Evolutionary conservation across 768 basidiomycete genomes (phyloP), one percentile per base, ranked within the genome.

Genomic region (Mycena venus): DNA sequence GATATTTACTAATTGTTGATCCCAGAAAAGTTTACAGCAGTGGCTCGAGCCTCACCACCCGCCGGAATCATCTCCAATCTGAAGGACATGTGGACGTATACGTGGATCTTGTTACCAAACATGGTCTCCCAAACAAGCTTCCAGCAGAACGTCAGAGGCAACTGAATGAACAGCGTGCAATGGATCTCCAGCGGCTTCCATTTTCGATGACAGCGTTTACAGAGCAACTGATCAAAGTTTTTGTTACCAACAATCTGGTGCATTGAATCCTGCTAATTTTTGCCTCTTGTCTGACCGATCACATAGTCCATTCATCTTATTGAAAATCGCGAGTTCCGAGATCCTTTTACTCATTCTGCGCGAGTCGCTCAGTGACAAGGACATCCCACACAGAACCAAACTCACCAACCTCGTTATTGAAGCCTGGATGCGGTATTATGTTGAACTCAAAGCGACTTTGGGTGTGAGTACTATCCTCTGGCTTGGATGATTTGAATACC

Each of bases 261-360:
- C 31, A 27, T 2, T 66, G n/a, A 27, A 25, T 72, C 42, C 63
- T 64, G 6, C n/a, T 5, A 6, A 49, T n/a, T n/a, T n/a, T n/a
- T 49, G 7, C n/a, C 23, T 49, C 47, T 49, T 49, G 47, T n/a
- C 47, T 49, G 47, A 49, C 23, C n/a, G 3, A 49, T 49, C 23
- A 23, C 7, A 49, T 32, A 82, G 81, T 79, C 81, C 0, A 74
- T 82, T 19, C 80, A 79, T 56, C 67, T 83, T 25, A 70, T 83
- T 19, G 76, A 83, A 44, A 73, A 78, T 51, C 71, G 27, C 4
- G 79, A 81, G 34, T 83, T 83, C 56, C 27, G 76, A 1, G 51
- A 74, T n/a, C 29, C 78, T 83, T 10, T 65, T 83, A 4, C 73
- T 80, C 8, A 61, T 81, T 15, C 68, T 83, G 15, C 34, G 63